Evolutionary conservation across 768 basidiomycete species (phyloP).

Genomic region (Austroboletus eburneus): DNA sequence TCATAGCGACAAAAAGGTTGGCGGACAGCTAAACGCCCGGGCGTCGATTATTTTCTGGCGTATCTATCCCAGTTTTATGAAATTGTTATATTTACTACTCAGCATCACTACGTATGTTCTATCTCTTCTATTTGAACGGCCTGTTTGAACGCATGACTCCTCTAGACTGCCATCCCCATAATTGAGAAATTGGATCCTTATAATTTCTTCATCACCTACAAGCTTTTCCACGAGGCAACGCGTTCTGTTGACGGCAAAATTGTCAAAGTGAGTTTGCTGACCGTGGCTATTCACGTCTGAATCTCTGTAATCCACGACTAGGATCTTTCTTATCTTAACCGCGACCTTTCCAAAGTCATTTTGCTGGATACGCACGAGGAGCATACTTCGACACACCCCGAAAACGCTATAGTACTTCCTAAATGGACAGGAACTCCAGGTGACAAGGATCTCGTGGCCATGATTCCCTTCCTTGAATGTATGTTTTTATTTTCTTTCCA

Average conservation of each 20-base stretch:
- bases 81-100: slow-evolving; percentile 91
- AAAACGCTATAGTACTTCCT: slow-evolving; percentile 80
- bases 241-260: slow-evolving; percentile 75
- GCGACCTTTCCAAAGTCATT: slow-evolving; percentile 87
- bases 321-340: slow-evolving; percentile 93
- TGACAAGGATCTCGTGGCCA: slow-evolving; percentile 75
- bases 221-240: slow-evolving; percentile 91
- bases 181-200: slow-evolving; percentile 94
- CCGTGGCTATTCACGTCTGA: not conserved
- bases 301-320: slow-evolving; percentile 22
- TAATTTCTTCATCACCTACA: slow-evolving; percentile 82
- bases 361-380: slow-evolving; percentile 82
- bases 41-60: slow-evolving; percentile 96
- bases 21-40: slow-evolving; percentile 96
- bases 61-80: slow-evolving; percentile 99
- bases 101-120: slow-evolving; percentile 76
- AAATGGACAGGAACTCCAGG: slow-evolving; percentile 82
- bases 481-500: slow-evolving; percentile 17
- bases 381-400: slow-evolving; percentile 74
- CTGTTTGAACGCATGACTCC: not conserved
- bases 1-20: slow-evolving; percentile 85
- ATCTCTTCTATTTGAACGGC: not conserved
- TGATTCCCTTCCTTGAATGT: slow-evolving; percentile 98
- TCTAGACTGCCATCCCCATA: slow-evolving; percentile 80
- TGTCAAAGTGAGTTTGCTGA: slow-evolving; percentile 61